Evolutionary conservation across 768 basidiomycete genomes (phyloP), one percentile per base, ranked within the genome.

Genomic region (Lactarius hengduanensis): DNA sequence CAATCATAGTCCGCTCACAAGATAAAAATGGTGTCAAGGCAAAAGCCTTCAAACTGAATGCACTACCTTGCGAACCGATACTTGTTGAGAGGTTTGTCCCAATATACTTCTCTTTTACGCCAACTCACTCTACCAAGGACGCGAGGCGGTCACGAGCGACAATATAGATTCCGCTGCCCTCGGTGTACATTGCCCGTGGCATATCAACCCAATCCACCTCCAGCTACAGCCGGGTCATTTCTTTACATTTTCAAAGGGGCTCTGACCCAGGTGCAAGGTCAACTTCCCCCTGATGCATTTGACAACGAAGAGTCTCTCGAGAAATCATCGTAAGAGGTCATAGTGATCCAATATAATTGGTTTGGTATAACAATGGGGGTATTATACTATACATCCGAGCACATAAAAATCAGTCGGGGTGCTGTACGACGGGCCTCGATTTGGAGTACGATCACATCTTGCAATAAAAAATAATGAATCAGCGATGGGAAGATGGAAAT

Each of bases 11-110:
- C 68, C 87, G 91, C 59, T 85, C 87, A 36, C 87, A 90, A 74
- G 88, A 90, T 69, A 83, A 76, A 53, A 81, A 80, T 34, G 74
- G 75, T 36, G 81, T 77, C 53, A 84, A 86, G 69, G 85, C 90
- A 32, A 79, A 86, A 73, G 80, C 93, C 11, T 96, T 95, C 85
- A 97, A 96, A 76, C 75, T 96, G 72, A 96, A 96, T 72, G 92
- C 91, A 2, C 80, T 81, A 20, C 72, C 84, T 38, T 82, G 82
- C 36, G 87, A 91, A 13, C 86, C 91, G 40, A 82, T 93, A 67
- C 80, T 95, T 22, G 74, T 95, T 22, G 88, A 94, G 79, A 85
- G 92, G 93, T 92, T 40, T 62, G 67, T 56, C 43, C 26, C 45
- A 53, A 11, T 28, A n/a, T 50, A 30, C 57, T 22, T 68, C 68